Conservation (phyloP, 2,329 filamentous ascomycete genomes). For the Colletotrichum sp. region DNA sequence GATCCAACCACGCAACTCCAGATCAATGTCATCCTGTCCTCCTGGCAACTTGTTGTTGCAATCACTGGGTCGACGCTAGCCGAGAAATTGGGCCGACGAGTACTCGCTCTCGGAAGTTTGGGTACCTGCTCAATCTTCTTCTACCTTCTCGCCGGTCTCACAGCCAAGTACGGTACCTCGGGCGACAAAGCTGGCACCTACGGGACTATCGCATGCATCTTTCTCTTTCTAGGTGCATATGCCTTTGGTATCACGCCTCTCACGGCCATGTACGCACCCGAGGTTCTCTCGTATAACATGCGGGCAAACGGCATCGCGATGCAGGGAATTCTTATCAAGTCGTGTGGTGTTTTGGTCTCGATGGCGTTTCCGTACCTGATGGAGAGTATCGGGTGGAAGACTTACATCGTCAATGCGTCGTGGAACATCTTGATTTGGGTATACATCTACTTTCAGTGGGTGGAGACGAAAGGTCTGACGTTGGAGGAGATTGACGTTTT, state of each 20-base stretch:
- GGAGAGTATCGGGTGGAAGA: constrained; percentile 22
- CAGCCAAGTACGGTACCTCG: neutral
- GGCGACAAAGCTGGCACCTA: constrained; percentile 18
- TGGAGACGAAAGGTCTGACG: constrained; percentile 29
- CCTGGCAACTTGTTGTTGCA: constrained; percentile 24
- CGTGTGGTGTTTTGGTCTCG: constrained; percentile 4
- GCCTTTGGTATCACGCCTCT: constrained; percentile 14
- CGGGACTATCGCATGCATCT: constrained; percentile 18
- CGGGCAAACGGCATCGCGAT: constrained; percentile 22
- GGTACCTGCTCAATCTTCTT: neutral
- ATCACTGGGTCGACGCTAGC: constrained; percentile 4
- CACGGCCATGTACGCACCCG: constrained; percentile 15
- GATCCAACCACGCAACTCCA: constrained; percentile 21
- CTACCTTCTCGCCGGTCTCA: neutral
- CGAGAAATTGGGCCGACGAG: neutral
- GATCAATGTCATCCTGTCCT: constrained; percentile 23
- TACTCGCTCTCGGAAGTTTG: neutral
- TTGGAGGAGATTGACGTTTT: constrained; percentile 23
- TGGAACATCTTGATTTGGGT: constrained; percentile 18
- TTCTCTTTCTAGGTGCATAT: constrained; percentile 14
- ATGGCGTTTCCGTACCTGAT: constrained; percentile 17
- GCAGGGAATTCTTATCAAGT: constrained; percentile 10
- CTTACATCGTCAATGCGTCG: constrained; percentile 22
- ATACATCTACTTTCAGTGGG: constrained; percentile 27
- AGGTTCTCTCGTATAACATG: constrained; percentile 20